These are phyloP conservation scores for Penicillium rolfsii DNA, from an alignment of 2,329 filamentous ascomycete genomes.

Conservation along the genomic window DNA sequence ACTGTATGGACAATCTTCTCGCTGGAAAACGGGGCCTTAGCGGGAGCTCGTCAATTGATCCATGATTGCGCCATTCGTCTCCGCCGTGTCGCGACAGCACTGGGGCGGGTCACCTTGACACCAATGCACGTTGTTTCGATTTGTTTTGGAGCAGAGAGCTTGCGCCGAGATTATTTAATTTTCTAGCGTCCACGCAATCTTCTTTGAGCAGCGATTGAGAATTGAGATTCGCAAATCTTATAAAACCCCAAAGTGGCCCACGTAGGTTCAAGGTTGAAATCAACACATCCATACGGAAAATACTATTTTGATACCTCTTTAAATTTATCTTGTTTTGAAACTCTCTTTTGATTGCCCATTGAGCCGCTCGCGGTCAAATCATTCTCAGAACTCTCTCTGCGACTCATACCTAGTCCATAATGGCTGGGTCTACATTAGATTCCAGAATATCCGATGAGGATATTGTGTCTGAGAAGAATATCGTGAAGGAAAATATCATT, in stretches of 20 bases:
- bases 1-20: not conserved
- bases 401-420: not conserved
- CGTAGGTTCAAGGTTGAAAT: not conserved
- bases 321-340: not conserved
- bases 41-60: constrained; percentile 15
- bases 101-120: constrained; percentile 2
- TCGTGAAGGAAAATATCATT: constrained; percentile 15
- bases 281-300: not conserved
- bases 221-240: not conserved
- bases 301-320: not conserved
- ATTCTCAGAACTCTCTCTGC: not conserved
- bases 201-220: constrained; percentile 4
- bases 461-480: constrained; percentile 16
- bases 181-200: constrained; percentile 15
- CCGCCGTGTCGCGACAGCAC: constrained; percentile 24
- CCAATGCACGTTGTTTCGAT: not conserved
- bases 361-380: not conserved
- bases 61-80: constrained; percentile 33
- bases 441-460: not conserved
- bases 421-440: not conserved
- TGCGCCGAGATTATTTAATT: not conserved
- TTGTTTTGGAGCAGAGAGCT: not conserved
- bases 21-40: not conserved
- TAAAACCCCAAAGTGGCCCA: not conserved
- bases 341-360: no score